Conservation (phyloP, 331 rosid genomes). For the Quercus lobata region DNA sequence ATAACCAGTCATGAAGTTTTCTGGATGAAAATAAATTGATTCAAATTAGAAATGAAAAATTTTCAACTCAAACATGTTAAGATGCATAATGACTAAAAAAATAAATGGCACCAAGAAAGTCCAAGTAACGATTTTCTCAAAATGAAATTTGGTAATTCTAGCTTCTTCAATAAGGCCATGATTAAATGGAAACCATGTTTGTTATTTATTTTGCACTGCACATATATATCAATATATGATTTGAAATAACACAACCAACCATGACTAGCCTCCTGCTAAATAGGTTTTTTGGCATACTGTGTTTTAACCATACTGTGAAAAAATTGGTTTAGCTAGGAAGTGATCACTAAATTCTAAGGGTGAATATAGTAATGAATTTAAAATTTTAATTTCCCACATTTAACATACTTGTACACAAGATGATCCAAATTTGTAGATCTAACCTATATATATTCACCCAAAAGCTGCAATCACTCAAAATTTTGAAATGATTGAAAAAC, state of each 20-base stretch:
- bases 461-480: background rate
- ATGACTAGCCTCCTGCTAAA: background rate
- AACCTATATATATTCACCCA: too few relatives aligned
- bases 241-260: background rate
- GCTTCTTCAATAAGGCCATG: background rate
- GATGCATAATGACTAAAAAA: background rate
- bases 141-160: background rate
- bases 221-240: background rate
- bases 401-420: too few relatives aligned
- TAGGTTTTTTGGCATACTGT: background rate
- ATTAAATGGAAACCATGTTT: background rate
- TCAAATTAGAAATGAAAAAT: background rate
- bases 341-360: too few relatives aligned
- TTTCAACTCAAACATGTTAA: background rate
- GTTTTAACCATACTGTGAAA: background rate
- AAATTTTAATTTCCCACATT: too few relatives aligned
- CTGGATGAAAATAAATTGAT: constrained; percentile 41
- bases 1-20: constrained; percentile 85
- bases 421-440: too few relatives aligned
- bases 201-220: background rate
- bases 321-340: too few relatives aligned
- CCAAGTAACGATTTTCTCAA: background rate
- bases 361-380: too few relatives aligned
- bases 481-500: background rate
- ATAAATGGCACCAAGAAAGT: background rate